Percentiles rank a stretch among this genome's conserved stretches.
phyloP scores from a whole-genome alignment of 2,329 filamentous ascomycete genomes.

The Trichoderma polysporum region DNA sequence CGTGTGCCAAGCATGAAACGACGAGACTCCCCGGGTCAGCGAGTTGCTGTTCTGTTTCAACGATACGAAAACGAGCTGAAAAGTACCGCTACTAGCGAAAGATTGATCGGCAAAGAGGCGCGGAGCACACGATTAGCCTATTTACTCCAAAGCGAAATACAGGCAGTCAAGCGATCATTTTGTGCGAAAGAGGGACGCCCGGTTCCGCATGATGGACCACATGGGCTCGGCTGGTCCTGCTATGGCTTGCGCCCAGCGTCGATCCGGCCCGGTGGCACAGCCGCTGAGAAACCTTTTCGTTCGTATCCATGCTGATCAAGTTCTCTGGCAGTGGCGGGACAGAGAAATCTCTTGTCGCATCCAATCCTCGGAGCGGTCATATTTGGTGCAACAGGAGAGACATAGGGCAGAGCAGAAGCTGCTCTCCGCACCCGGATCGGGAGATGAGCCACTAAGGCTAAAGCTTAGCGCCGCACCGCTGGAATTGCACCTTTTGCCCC shows the following conservation, averaged over 20 bases:
- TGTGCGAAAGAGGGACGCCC: not conserved
- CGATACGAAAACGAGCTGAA: conserved; percentile 1
- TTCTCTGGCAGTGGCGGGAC: not conserved
- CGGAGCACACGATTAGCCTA: not conserved
- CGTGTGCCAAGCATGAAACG: conserved; percentile 18
- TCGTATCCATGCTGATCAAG: not conserved
- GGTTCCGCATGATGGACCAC: not conserved
- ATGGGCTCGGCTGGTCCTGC: not conserved
- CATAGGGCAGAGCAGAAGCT: not conserved
- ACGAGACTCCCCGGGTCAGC: conserved; percentile 21
- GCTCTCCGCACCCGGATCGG: conserved; percentile 13
- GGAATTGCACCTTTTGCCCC: conserved; percentile 11
- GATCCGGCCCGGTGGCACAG: not conserved
- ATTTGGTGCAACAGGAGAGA: not conserved
- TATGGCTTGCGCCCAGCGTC: not conserved
- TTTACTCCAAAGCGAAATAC: not conserved
- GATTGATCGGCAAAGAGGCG: not conserved
- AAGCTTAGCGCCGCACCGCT: conserved; percentile 17
- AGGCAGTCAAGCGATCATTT: not conserved
- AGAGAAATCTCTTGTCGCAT: not conserved
- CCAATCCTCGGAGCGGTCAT: not conserved
- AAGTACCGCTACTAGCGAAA: not conserved
- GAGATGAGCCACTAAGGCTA: conserved; percentile 10
- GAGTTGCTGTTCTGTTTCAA: not conserved
- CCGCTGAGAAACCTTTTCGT: no score